Evolutionary conservation across 495 filamentous ascomycete genomes (phyloP).

Genomic region (Hyaloscypha hepaticicola): DNA sequence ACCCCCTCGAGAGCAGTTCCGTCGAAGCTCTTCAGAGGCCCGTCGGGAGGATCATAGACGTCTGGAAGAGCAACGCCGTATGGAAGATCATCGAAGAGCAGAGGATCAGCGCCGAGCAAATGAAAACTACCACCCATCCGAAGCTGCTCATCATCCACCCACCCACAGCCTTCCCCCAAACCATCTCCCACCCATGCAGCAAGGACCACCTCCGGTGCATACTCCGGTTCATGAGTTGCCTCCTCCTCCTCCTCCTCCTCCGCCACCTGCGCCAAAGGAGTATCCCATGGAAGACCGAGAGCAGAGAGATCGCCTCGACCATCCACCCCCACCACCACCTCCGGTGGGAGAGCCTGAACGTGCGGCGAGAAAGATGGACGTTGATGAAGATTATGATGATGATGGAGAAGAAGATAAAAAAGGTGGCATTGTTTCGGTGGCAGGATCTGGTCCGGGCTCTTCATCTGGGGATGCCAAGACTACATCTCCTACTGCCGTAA

Average conservation of each 20-base stretch:
- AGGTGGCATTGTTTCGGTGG: slow-evolving; percentile 39
- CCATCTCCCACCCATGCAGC: slow-evolving; percentile 67
- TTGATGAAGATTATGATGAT: slow-evolving; percentile 94
- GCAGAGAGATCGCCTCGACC: slow-evolving; percentile 26
- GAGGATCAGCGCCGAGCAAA: slow-evolving; percentile 51
- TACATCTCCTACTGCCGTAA: slow-evolving; percentile 24
- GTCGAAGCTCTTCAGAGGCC: slow-evolving; percentile 76
- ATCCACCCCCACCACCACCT: slow-evolving; percentile 44
- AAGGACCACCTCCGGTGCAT: slow-evolving; percentile 42
- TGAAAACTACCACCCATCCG: slow-evolving; percentile 83
- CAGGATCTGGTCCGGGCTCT: slow-evolving; percentile 34
- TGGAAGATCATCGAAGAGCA: slow-evolving; percentile 53
- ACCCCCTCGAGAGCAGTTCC: slow-evolving; percentile 66
- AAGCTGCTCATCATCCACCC: slow-evolving; percentile 83
- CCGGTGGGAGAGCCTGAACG: slow-evolving; percentile 66
- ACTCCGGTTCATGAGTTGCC: slow-evolving; percentile 52
- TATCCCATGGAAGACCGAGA: slow-evolving; percentile 52
- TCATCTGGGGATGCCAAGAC: slow-evolving; percentile 32
- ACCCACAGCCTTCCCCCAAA: slow-evolving; percentile 65
- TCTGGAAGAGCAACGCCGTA: slow-evolving; percentile 64
- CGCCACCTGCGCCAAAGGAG: slow-evolving; percentile 59
- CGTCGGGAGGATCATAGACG: slow-evolving; percentile 54
- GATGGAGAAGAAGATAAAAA: slow-evolving; percentile 81
- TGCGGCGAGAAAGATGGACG: slow-evolving; percentile 90
- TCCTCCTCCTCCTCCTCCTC: slow-evolving; percentile 50